Evolutionary conservation across 2,329 filamentous ascomycete species (phyloP), one percentile per base, ranked within the genome.

Genomic region (Sordariomycetes sp.): DNA sequence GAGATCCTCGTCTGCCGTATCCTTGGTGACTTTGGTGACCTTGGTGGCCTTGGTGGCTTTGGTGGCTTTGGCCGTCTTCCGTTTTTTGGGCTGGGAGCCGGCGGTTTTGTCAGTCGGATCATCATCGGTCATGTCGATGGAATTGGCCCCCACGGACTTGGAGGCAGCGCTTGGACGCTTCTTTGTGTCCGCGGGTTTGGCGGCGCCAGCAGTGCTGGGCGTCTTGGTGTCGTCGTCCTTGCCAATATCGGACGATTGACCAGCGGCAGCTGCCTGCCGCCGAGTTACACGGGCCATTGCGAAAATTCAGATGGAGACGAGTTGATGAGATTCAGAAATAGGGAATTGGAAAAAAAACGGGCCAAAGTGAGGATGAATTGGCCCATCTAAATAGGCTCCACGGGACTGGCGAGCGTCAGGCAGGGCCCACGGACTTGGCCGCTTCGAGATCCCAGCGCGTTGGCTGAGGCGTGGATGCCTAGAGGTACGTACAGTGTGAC

Each of bases 61-160:
- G 6, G 63, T 61, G 48, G 62, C 64, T 43, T 74, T 72, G 10
- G 72, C 69, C 35, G 72, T 73, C 58, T 78, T 76, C 1, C 71
- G 25, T 37, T 63, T 58, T 58, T 66, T 66, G 2, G 57, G 32
- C 48, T 63, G 24, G 53, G 25, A 58, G 16, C 32, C 62, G 60
- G n/a, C 62, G 18, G 20, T 14, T 6, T n/a, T 46, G 46, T 50
- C 46, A 3, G 20, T 6, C 20, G 5, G 46, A 7, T 8, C 6
- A 7, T n/a, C 11, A 14, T 22, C 12, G 3, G 46, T 24, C 18
- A 12, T 14, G 22, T 24, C 46, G 2, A 24, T 7, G 20, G 10
- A n/a, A 70, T 65, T 68, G 48, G 60, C 53, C 1, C 59, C 65
- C 2, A 65, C 60, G 12, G 61, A 40, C 14, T 63, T 57, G 18